phyloP scores from a whole-genome alignment of 2,329 filamentous ascomycete genomes.

The Pyrenophora tritici-repentis region DNA sequence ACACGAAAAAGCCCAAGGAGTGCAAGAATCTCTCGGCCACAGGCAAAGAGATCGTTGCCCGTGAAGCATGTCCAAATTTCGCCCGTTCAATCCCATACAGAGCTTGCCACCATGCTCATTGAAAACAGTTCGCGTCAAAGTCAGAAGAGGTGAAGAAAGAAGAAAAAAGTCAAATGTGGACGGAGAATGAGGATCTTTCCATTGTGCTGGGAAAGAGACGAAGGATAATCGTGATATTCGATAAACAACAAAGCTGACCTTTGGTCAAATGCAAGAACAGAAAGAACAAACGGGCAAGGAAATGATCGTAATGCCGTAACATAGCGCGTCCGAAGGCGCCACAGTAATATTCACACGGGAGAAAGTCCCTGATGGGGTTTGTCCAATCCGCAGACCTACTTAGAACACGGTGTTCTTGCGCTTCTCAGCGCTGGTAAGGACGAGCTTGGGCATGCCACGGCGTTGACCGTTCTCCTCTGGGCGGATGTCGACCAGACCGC shows the following conservation, averaged over 20 bases:
- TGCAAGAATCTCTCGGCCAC: conserved; percentile 44
- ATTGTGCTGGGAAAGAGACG: conserved; percentile 28
- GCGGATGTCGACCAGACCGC: conserved; percentile 59
- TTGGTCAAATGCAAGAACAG: conserved; percentile 32
- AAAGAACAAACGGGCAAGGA: conserved; percentile 33
- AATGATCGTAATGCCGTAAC: conserved; percentile 47
- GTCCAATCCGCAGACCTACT: conserved; percentile 26
- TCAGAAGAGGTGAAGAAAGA: background rate
- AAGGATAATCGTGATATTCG: conserved; percentile 37
- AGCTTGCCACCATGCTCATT: conserved; percentile 41
- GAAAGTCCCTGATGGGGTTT: conserved; percentile 20
- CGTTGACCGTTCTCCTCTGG: conserved; percentile 62
- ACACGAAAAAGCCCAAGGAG: conserved; percentile 35
- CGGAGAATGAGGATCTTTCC: conserved; percentile 32
- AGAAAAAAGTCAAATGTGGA: conserved; percentile 25
- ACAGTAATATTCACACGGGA: conserved; percentile 46
- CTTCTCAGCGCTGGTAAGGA: conserved; percentile 88
- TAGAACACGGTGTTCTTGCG: conserved; percentile 73
- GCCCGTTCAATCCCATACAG: conserved; percentile 22
- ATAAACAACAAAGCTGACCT: conserved; percentile 26
- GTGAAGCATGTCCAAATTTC: conserved; percentile 19
- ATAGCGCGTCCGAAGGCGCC: conserved; percentile 33
- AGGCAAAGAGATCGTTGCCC: conserved; percentile 43
- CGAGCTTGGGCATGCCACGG: conserved; percentile 83
- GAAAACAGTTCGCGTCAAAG: conserved; percentile 40